Conservation (phyloP, 257 asterid species). For the Cinchona pubescens region DNA sequence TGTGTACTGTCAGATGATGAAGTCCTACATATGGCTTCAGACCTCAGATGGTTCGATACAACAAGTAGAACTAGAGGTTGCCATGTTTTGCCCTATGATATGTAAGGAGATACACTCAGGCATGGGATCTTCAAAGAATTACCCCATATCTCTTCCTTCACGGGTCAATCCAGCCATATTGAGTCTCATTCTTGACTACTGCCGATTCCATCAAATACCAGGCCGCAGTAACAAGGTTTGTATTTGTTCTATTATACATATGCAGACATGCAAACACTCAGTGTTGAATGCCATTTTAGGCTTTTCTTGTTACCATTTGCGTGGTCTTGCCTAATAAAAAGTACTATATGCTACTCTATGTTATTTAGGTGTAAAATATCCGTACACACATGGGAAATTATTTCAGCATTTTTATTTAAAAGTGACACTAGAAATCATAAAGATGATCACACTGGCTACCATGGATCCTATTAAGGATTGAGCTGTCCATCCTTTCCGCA, state of each 20-base stretch:
- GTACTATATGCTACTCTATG: background rate
- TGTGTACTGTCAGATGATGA: slow-evolving; percentile 54
- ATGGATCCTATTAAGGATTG: no score
- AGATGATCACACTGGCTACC: background rate
- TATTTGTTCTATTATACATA: slow-evolving; percentile 7
- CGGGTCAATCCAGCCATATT: slow-evolving; percentile 78
- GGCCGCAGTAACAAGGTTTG: slow-evolving; percentile 94
- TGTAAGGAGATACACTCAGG: slow-evolving; percentile 76
- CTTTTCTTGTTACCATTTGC: background rate
- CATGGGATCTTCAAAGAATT: slow-evolving; percentile 79
- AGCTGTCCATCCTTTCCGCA: no score
- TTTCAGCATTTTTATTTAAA: background rate
- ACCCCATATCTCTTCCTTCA: slow-evolving; percentile 85
- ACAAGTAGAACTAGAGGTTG: slow-evolving; percentile 89
- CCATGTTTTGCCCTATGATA: slow-evolving; percentile 79
- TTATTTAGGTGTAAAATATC: background rate
- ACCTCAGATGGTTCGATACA: slow-evolving; percentile 77
- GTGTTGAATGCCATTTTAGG: background rate
- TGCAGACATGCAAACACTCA: background rate
- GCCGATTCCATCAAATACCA: slow-evolving; percentile 86
- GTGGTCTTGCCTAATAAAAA: background rate
- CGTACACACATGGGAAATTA: background rate
- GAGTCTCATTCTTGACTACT: slow-evolving; percentile 84
- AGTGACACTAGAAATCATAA: no score
- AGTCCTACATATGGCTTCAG: slow-evolving; percentile 87